These are phyloP conservation scores for Postia placenta DNA, from an alignment of 768 basidiomycete species.

Conservation along the genomic window DNA sequence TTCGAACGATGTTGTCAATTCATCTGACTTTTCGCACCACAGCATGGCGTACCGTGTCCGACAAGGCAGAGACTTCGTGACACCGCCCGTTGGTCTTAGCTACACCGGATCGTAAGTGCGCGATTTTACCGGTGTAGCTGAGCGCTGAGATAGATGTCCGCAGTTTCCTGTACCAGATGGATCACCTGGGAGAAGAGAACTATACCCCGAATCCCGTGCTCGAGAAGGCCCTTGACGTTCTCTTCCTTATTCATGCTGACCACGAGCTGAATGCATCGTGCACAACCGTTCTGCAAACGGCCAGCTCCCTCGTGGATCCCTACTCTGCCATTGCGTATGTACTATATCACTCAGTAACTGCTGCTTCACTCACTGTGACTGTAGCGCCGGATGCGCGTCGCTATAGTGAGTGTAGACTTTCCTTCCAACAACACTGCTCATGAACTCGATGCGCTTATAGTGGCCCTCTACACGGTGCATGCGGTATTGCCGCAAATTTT, in stretches of 20 bases:
- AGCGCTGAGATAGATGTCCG: neutral
- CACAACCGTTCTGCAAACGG: constrained; percentile 84
- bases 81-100: constrained; percentile 73
- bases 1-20: too few species aligned
- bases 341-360: too few species aligned
- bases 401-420: constrained; percentile 57
- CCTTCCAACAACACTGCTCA: neutral
- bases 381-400: constrained; percentile 79
- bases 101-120: constrained; percentile 73
- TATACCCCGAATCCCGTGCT: constrained; percentile 82
- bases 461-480: constrained; percentile 62
- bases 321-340: constrained; percentile 76
- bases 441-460: constrained; percentile 27
- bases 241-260: constrained; percentile 87
- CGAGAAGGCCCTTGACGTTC: constrained; percentile 79
- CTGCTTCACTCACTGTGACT: neutral
- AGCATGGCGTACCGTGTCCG: constrained; percentile 93
- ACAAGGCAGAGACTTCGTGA: constrained; percentile 84
- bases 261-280: constrained; percentile 87
- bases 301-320: constrained; percentile 85
- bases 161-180: constrained; percentile 89
- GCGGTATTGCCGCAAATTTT: constrained; percentile 19
- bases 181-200: constrained; percentile 65
- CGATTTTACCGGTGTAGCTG: neutral
- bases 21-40: constrained; percentile 4